Evolutionary conservation across 768 basidiomycete species (phyloP), one percentile per base, ranked within the genome.

Genomic region (Suillus cothurnatus): DNA sequence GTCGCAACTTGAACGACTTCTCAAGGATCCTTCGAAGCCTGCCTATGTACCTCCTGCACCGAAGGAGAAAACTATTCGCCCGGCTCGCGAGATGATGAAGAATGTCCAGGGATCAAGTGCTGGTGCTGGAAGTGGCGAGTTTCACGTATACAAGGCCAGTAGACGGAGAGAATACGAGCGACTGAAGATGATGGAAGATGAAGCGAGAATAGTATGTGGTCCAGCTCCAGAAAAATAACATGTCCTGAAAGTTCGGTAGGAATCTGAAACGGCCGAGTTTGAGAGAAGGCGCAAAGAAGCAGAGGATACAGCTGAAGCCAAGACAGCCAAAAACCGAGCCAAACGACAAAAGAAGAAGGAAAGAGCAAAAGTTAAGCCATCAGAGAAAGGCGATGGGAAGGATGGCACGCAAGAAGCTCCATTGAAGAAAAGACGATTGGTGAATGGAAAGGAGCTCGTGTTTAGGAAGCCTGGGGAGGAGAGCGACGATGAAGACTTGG

Each of bases 41-140:
- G 93, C 89, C 1, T 86, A 86, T 72, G 80, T 99, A 12, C 94
- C 96, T 2, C 71, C 85, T n/a, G 82, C 92, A 1, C 90, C 91
- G 6, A 92, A 93, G 76, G 91, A 93, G 67, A 95, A 93, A 81
- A 83, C 82, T 0, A 81, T 98, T 36, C 82, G 95, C 23, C 82
- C 95, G 1, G 83, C 96, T 11, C 84, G 93, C 58, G 97, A 95
- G 76, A 95, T 95, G 93, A 98, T 99, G 93, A 98, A 97, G 85
- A 99, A 99, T 71, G 97, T 99, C 8, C 96, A 98, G 77, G 97
- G 97, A 0, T 96, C 94, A 19, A 94, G 93, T 76, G 95, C 97
- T 8, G 97, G 97, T 53, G 97, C 97, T 21, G 97, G 97, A 60
- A 94, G 93, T 64, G 97, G 97, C 50, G 96, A 97, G 77, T 98